phyloP scores from a whole-genome alignment of 1,284 basidiomycete species.

The Pseudozyma thailandica region DNA sequence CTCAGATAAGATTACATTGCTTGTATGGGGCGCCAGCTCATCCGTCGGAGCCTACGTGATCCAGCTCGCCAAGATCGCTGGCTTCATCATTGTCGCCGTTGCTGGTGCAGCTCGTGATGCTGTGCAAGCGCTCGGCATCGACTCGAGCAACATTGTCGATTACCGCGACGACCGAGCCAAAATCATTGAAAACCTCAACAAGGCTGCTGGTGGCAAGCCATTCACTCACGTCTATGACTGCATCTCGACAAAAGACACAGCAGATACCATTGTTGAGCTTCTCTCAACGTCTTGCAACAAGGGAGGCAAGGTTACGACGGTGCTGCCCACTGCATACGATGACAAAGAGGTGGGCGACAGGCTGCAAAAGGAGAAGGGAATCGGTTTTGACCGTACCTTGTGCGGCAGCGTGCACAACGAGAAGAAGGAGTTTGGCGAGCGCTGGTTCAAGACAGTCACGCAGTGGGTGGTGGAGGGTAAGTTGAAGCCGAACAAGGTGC shows the following conservation, averaged over 20 bases:
- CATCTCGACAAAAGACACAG: constrained; percentile 43
- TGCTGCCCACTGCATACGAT: constrained; percentile 11
- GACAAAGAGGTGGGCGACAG: constrained; percentile 10
- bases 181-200: constrained; percentile 42
- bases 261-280: constrained; percentile 42
- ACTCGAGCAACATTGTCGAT: constrained; percentile 23
- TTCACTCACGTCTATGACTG: constrained; percentile 60
- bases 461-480: constrained; percentile 57
- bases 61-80: constrained; percentile 66
- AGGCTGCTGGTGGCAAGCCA: constrained; percentile 14
- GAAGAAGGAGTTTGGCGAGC: constrained; percentile 43
- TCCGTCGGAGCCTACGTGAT: constrained; percentile 67
- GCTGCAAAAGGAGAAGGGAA: constrained; percentile 14
- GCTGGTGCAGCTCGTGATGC: constrained; percentile 36
- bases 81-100: constrained; percentile 65
- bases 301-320: constrained; percentile 21
- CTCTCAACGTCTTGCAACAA: constrained; percentile 31
- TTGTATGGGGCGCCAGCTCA: constrained; percentile 67
- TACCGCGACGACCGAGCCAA: constrained; percentile 46
- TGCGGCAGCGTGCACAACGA: constrained; percentile 24
- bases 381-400: constrained; percentile 10
- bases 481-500: constrained; percentile 55
- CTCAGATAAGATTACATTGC: constrained; percentile 38
- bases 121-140: constrained; percentile 13
- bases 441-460: constrained; percentile 53